These are phyloP conservation scores for Silene latifolia DNA, from an alignment of 148 eudicot genomes.

Conservation along the genomic window DNA sequence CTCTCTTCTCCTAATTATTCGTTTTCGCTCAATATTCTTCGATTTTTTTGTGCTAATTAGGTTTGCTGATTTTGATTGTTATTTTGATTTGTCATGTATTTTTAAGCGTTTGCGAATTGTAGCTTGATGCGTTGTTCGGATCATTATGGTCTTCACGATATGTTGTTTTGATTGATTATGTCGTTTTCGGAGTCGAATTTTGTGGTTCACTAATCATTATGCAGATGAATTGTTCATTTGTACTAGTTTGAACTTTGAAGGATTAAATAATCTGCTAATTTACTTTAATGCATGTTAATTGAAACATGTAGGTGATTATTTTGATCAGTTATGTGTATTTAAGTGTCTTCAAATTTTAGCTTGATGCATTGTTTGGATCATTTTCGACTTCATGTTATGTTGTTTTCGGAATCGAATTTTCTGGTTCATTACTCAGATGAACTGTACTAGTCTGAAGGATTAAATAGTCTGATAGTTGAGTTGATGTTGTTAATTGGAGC, in stretches of 20 bases:
- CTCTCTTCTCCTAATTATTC: neutral
- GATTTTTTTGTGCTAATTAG: no score
- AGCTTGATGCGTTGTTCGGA: no score
- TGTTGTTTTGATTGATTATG: neutral
- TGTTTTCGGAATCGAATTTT: neutral
- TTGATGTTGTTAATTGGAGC: neutral
- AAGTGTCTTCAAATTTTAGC: no score
- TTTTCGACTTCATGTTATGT: neutral
- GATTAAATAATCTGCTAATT: neutral
- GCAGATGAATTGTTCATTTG: no score
- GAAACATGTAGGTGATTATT: no score
- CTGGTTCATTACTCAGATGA: neutral
- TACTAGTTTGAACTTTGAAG: neutral
- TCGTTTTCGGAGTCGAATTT: neutral
- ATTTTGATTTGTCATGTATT: neutral
- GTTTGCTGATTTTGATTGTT: neutral
- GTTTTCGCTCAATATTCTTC: neutral
- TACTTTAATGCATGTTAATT: no score
- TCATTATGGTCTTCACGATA: neutral
- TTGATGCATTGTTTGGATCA: no score
- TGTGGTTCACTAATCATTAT: neutral
- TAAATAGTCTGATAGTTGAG: neutral
- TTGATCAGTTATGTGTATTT: no score
- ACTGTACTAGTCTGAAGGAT: neutral
- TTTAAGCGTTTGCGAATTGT: no score